Percentiles rank a stretch among this genome's conserved stretches.
These are phyloP conservation scores for Globisporangium heterothallicum DNA, from an alignment of 352 stramenopile species.

Conservation along the genomic window DNA sequence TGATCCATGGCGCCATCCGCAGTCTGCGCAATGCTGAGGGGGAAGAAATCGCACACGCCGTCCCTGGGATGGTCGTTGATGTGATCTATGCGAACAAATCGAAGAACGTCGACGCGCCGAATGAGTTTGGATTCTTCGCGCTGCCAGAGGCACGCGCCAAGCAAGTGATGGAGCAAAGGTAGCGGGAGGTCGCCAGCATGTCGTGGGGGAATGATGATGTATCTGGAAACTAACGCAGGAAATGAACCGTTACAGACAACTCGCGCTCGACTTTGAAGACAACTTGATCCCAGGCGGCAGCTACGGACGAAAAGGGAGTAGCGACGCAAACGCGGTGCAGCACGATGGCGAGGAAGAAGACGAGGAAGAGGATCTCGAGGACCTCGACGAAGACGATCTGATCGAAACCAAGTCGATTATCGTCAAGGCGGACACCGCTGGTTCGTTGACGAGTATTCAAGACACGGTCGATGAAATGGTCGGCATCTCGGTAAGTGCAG, in stretches of 20 bases:
- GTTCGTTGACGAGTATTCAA: conserved; percentile 78
- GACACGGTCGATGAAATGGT: conserved; percentile 76
- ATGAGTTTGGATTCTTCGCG: conserved; percentile 78
- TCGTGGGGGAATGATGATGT: neutral
- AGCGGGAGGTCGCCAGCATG: neutral
- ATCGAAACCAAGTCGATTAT: conserved; percentile 61
- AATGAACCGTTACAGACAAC: conserved; percentile 33
- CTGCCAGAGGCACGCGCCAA: conserved; percentile 51
- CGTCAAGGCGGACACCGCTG: conserved; percentile 72
- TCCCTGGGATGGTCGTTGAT: conserved; percentile 71
- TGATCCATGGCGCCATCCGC: conserved; percentile 79
- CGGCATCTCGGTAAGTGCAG: conserved; percentile 40
- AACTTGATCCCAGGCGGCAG: conserved; percentile 29
- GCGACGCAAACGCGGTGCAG: neutral
- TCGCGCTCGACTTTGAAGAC: conserved; percentile 68
- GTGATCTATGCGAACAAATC: conserved; percentile 80
- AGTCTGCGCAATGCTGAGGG: conserved; percentile 55
- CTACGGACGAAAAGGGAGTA: conserved; percentile 11
- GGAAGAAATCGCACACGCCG: conserved; percentile 36
- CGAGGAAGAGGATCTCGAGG: conserved; percentile 15
- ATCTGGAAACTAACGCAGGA: neutral
- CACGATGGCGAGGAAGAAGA: conserved; percentile 16
- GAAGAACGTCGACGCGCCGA: conserved; percentile 77
- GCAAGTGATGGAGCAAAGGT: conserved; percentile 75
- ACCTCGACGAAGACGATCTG: conserved; percentile 36